A percentile compares a stretch with the other conserved stretches of the same genome.
Evolutionary conservation across 768 basidiomycete species (phyloP).

Genomic region (Hericium alpestre): DNA sequence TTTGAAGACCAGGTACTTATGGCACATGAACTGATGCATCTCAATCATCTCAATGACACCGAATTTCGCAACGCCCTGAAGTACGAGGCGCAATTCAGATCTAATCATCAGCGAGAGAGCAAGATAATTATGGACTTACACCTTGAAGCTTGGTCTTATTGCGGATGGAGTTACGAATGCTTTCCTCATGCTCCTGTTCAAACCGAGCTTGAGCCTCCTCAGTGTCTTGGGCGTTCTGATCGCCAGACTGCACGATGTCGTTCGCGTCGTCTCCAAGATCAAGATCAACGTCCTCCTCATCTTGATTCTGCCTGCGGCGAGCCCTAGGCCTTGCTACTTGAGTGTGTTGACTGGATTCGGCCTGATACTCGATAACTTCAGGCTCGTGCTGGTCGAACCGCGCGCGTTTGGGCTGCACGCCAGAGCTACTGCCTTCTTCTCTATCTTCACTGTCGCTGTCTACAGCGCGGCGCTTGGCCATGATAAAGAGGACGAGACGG

Average conservation of each 20-base stretch:
- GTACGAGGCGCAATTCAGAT: no score
- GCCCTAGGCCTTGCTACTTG: conserved; percentile 4
- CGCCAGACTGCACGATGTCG: conserved; percentile 10
- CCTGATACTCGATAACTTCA: not conserved
- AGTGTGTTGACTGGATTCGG: not conserved
- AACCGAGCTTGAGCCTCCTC: conserved; percentile 57
- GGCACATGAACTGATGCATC: conserved; percentile 95
- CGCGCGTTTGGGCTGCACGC: conserved; percentile 5
- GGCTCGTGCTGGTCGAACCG: conserved; percentile 1
- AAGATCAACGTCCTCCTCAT: conserved; percentile 7
- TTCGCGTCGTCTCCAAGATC: conserved; percentile 14
- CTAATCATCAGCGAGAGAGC: not conserved
- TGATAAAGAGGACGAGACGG: not conserved
- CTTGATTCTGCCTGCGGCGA: conserved; percentile 3
- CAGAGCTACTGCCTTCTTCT: not conserved
- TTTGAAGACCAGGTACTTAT: conserved; percentile 68
- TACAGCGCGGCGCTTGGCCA: conserved; percentile 11
- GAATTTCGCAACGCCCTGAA: conserved; percentile 68
- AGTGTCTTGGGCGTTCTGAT: conserved; percentile 15
- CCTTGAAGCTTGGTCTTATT: conserved; percentile 33
- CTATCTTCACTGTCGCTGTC: conserved; percentile 12
- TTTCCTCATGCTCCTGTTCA: conserved; percentile 49
- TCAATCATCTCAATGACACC: conserved; percentile 84
- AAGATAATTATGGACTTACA: conserved; percentile 23
- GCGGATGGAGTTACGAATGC: conserved; percentile 44